Evolutionary conservation across 768 basidiomycete species (phyloP).

Genomic region (Lanmaoa pseudosensibilis): DNA sequence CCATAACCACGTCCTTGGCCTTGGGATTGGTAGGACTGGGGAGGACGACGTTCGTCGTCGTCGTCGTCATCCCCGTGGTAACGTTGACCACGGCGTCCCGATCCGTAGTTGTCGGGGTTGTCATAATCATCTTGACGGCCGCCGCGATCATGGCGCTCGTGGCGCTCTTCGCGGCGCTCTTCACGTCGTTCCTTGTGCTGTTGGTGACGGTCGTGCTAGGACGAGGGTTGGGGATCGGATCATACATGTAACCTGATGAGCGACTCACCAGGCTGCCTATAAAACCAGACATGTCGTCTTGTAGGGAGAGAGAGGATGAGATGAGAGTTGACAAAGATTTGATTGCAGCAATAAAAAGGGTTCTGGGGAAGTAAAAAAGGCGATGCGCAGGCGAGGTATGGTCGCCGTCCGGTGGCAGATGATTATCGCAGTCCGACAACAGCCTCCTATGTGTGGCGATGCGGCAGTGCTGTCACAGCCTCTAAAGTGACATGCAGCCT

Average conservation of each 20-base stretch:
- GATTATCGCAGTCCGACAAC: background rate
- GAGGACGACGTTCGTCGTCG: background rate
- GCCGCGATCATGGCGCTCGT: slow-evolving; percentile 1
- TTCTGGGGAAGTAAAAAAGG: background rate
- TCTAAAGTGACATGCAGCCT: too few species aligned
- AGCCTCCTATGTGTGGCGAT: slow-evolving; percentile 1
- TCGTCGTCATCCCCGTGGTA: background rate
- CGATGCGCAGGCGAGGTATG: background rate
- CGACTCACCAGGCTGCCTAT: background rate
- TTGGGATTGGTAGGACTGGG: background rate
- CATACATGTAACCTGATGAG: background rate
- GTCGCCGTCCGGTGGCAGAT: background rate
- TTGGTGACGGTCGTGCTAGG: slow-evolving; percentile 9
- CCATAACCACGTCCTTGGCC: background rate
- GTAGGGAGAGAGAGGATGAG: background rate
- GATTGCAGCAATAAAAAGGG: slow-evolving; percentile 6
- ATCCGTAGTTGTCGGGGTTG: background rate
- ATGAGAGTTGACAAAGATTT: too few species aligned
- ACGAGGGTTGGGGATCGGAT: background rate
- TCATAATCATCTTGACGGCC: background rate
- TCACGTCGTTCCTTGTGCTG: slow-evolving; percentile 10
- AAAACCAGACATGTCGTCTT: slow-evolving; percentile 16
- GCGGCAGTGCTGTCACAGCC: background rate
- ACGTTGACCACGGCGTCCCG: background rate
- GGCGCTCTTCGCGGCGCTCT: slow-evolving; percentile 11